Conservation (phyloP, 1,139 yeast genomes). For the Yamadazyma spencermartinsiae region DNA sequence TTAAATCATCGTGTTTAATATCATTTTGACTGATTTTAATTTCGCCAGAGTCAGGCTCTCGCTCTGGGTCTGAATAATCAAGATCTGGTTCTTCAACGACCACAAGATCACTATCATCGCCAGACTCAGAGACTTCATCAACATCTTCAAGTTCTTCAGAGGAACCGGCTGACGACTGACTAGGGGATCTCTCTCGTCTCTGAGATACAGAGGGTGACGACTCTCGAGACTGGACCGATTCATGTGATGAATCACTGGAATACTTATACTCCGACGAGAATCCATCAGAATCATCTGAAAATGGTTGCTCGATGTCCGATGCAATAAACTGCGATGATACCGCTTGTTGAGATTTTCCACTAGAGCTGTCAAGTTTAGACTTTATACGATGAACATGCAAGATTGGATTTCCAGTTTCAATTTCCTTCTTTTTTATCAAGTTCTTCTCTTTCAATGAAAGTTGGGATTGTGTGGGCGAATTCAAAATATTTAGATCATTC, state of each 20-base stretch:
- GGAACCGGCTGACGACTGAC: neutral
- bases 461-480: constrained; percentile 1
- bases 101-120: constrained; percentile 4
- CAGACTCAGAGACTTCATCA: neutral
- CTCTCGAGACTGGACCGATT: neutral
- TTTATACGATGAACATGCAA: constrained; percentile 1
- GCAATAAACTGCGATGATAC: neutral
- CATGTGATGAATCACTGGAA: neutral
- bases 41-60: neutral
- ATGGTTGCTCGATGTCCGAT: neutral
- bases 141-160: neutral
- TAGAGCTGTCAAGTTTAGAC: neutral
- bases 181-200: neutral
- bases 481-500: neutral
- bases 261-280: neutral
- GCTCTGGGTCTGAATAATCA: constrained; percentile 4
- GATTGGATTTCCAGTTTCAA: constrained; percentile 1
- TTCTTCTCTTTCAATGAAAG: constrained; percentile 4
- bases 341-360: neutral
- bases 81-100: constrained; percentile 6
- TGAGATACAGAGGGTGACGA: neutral
- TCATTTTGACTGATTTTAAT: neutral
- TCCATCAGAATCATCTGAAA: constrained; percentile 2
- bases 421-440: neutral
- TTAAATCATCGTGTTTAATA: neutral